These are phyloP conservation scores for Leccinum sublutescens DNA, from an alignment of 768 basidiomycete species.

Conservation along the genomic window DNA sequence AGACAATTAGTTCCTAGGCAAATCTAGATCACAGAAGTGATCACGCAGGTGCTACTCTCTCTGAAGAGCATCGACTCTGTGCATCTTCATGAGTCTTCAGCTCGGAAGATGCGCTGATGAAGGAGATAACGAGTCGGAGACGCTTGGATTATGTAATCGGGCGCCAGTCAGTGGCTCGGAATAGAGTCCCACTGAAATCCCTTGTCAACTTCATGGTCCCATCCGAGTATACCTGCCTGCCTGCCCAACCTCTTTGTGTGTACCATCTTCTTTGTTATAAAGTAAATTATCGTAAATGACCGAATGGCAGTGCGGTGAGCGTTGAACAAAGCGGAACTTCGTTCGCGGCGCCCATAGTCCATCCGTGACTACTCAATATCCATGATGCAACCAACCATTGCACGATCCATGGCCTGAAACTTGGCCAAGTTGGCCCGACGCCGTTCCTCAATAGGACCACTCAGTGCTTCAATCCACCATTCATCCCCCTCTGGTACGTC, in stretches of 20 bases:
- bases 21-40: too few relatives aligned
- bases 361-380: constrained; percentile 13
- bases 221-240: too few relatives aligned
- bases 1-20: too few relatives aligned
- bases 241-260: neutral
- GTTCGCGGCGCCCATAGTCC: too few relatives aligned
- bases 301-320: neutral
- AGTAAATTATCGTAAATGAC: neutral
- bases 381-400: constrained; percentile 4
- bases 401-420: constrained; percentile 8
- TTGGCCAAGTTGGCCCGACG: constrained; percentile 12
- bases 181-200: neutral
- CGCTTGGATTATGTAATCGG: too few relatives aligned
- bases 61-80: too few relatives aligned
- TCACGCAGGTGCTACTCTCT: too few relatives aligned
- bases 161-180: too few relatives aligned
- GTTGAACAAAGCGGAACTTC: neutral
- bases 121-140: too few relatives aligned
- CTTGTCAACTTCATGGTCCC: neutral
- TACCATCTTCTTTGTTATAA: neutral
- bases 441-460: constrained; percentile 39
- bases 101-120: too few relatives aligned
- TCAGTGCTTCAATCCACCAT: constrained; percentile 65
- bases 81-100: too few relatives aligned
- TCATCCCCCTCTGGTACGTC: constrained; percentile 52